These are phyloP conservation scores for Keithomyces neogunnii DNA, from an alignment of 2,329 filamentous ascomycete genomes.

Conservation along the genomic window DNA sequence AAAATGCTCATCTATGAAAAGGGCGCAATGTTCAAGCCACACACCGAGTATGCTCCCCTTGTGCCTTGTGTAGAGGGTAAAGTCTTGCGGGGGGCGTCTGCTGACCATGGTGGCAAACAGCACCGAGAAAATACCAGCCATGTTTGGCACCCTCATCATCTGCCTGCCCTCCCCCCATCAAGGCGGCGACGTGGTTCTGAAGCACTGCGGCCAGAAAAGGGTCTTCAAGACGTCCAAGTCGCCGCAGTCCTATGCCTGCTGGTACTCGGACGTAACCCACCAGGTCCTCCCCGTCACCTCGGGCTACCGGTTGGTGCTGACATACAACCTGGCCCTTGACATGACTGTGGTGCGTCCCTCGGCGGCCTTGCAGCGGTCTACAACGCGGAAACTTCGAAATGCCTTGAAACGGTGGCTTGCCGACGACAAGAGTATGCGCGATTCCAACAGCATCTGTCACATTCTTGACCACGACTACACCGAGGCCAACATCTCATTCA, in stretches of 20 bases:
- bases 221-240: slow-evolving; percentile 20
- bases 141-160: slow-evolving; percentile 42
- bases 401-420: slow-evolving; percentile 19
- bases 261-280: slow-evolving; percentile 45
- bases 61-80: not conserved
- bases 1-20: slow-evolving; percentile 43
- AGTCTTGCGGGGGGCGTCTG: not conserved
- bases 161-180: slow-evolving; percentile 37
- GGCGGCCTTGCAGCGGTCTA: slow-evolving; percentile 7
- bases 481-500: slow-evolving; percentile 20
- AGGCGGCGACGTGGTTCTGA: slow-evolving; percentile 36
- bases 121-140: slow-evolving; percentile 36
- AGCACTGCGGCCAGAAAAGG: slow-evolving; percentile 25
- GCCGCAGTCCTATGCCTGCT: slow-evolving; percentile 17
- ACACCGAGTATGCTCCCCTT: slow-evolving; percentile 26
- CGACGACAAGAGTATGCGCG: not conserved
- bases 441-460: slow-evolving; percentile 16
- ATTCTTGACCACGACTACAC: slow-evolving; percentile 26
- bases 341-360: slow-evolving; percentile 11
- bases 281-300: slow-evolving; percentile 37
- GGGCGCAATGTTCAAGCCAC: slow-evolving; percentile 39
- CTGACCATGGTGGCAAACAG: slow-evolving; percentile 11
- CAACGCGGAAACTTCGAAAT: slow-evolving; percentile 10
- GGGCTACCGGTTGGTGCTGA: slow-evolving; percentile 18
- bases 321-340: slow-evolving; percentile 1